phyloP scores from a whole-genome alignment of 2,329 filamentous ascomycete species.

The Paradendryphiella salina region DNA sequence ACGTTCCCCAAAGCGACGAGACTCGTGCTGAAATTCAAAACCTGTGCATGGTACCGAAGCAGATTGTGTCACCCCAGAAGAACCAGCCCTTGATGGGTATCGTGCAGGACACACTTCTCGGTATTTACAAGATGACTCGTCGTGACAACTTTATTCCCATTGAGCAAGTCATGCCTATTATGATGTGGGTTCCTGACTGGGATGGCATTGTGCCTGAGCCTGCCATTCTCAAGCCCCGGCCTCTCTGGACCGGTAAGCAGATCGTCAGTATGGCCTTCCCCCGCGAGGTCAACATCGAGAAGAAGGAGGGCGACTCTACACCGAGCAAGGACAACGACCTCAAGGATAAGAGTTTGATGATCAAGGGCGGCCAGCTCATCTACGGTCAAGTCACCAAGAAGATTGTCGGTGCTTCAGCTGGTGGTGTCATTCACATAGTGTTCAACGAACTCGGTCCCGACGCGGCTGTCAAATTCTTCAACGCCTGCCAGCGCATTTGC shows the following conservation, averaged over 20 bases:
- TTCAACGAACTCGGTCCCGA: conserved; percentile 92
- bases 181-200: conserved; percentile 98
- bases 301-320: conserved; percentile 64
- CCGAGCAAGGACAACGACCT: conserved; percentile 60
- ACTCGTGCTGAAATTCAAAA: conserved; percentile 92
- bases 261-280: conserved; percentile 93
- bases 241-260: conserved; percentile 98
- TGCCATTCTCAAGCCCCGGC: conserved; percentile 89
- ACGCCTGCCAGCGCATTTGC: conserved; percentile 89
- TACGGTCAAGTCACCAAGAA: conserved; percentile 93
- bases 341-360: conserved; percentile 76
- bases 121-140: conserved; percentile 94
- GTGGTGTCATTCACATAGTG: conserved; percentile 91
- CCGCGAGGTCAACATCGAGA: conserved; percentile 71
- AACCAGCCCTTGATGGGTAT: conserved; percentile 99
- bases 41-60: conserved; percentile 95
- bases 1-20: conserved; percentile 97
- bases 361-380: conserved; percentile 85
- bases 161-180: conserved; percentile 91
- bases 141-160: conserved; percentile 89
- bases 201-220: conserved; percentile 91
- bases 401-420: conserved; percentile 83
- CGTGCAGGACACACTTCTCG: conserved; percentile 94
- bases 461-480: conserved; percentile 91
- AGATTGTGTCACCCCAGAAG: conserved; percentile 96